phyloP scores from a whole-genome alignment of 345 rosid genomes.

The Eucalyptus regnans region DNA sequence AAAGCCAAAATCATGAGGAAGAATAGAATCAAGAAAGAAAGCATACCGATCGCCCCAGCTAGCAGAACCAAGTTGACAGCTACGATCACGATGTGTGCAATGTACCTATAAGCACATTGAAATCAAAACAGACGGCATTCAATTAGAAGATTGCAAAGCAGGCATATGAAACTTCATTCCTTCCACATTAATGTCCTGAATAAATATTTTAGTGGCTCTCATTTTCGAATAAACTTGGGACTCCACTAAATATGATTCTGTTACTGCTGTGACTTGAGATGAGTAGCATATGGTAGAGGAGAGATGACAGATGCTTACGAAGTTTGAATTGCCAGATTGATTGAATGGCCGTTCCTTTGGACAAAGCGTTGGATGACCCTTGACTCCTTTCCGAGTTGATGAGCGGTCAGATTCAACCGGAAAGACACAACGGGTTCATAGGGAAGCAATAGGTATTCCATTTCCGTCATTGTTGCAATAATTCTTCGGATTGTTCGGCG shows the following conservation, averaged over 20 bases:
- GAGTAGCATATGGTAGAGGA: not conserved
- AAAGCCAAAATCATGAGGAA: not conserved
- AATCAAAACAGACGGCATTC: not conserved
- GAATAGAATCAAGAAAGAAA: not conserved
- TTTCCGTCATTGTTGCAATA: constrained; percentile 13
- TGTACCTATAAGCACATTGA: constrained; percentile 16
- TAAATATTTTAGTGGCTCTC: not conserved
- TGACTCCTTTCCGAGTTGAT: constrained; percentile 30
- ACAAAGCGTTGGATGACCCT: constrained; percentile 20
- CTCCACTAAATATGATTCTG: not conserved
- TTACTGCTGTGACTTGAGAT: not conserved
- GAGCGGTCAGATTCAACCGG: constrained; percentile 23
- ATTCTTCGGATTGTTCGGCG: constrained; percentile 14
- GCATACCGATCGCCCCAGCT: constrained; percentile 39
- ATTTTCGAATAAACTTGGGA: not conserved
- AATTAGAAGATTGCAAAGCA: not conserved
- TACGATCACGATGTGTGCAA: constrained; percentile 24
- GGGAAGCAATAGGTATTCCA: constrained; percentile 30
- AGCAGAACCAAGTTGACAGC: constrained; percentile 31
- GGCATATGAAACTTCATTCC: not conserved
- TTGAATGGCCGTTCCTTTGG: constrained; percentile 15
- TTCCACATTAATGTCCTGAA: not conserved
- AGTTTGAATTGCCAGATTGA: constrained; percentile 27
- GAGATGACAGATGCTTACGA: constrained; percentile 22
- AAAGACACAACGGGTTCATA: constrained; percentile 22